Percentiles rank a stretch among this genome's conserved stretches.
Evolutionary conservation across 2,329 filamentous ascomycete genomes (phyloP).

Genomic region (Aureobasidium sp.): DNA sequence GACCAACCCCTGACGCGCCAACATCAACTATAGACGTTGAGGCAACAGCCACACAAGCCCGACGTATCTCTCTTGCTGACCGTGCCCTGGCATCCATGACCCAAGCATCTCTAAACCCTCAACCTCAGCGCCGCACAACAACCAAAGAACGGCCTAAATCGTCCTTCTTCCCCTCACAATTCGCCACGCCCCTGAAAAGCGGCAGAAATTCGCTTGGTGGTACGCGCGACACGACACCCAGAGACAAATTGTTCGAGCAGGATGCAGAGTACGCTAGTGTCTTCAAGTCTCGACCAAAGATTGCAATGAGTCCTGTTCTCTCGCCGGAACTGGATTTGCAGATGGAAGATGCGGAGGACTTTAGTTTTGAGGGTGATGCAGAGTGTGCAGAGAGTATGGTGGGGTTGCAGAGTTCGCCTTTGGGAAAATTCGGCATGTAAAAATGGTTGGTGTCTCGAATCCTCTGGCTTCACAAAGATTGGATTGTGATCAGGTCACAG

Average conservation of each 20-base stretch:
- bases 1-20: constrained; percentile 21
- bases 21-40: constrained; percentile 13
- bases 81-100: constrained; percentile 77
- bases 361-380: neutral
- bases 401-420: neutral
- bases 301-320: constrained; percentile 61
- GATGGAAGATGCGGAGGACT: neutral
- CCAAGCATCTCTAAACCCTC: constrained; percentile 38
- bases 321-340: neutral
- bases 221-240: constrained; percentile 39
- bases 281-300: constrained; percentile 74
- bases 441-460: neutral
- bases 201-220: neutral
- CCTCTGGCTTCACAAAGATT: neutral
- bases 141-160: constrained; percentile 20
- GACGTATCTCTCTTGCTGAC: constrained; percentile 54
- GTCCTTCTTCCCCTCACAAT: constrained; percentile 38
- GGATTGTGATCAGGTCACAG: neutral
- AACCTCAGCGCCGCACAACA: neutral
- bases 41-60: neutral
- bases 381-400: neutral
- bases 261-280: constrained; percentile 72
- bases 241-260: constrained; percentile 61
- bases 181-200: constrained; percentile 42
- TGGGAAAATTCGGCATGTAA: neutral